Percentiles rank a stretch among this genome's conserved stretches.
Conservation (phyloP, 805 yeast genomes). For the Cyberlindnera veronae region DNA sequence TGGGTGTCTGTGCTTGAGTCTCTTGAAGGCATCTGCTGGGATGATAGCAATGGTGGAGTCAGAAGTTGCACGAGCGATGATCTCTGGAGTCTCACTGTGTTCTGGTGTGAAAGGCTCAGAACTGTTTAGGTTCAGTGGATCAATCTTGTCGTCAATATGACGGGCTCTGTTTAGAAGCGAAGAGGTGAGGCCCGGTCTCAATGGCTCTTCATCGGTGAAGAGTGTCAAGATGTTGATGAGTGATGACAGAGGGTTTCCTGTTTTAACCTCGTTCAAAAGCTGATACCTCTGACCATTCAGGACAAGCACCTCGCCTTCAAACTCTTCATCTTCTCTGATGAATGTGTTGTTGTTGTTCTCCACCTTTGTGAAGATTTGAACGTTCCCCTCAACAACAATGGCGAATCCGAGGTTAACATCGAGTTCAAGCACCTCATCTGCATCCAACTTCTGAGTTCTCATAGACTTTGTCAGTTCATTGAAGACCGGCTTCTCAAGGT, state of each 20-base stretch:
- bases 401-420: constrained; percentile 82
- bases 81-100: constrained; percentile 15
- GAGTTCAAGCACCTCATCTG: constrained; percentile 71
- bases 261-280: constrained; percentile 71
- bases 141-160: constrained; percentile 13
- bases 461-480: constrained; percentile 89
- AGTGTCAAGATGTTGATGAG: constrained; percentile 74
- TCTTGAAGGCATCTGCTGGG: constrained; percentile 77
- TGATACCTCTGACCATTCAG: constrained; percentile 65
- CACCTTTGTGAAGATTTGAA: constrained; percentile 70
- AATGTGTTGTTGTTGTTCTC: constrained; percentile 24
- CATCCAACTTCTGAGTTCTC: constrained; percentile 79
- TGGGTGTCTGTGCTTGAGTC: constrained; percentile 73
- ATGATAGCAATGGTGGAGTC: constrained; percentile 88
- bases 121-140: constrained; percentile 18
- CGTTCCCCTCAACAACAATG: constrained; percentile 87
- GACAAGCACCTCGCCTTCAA: constrained; percentile 33
- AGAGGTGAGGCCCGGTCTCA: constrained; percentile 4
- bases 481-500: constrained; percentile 83
- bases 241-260: constrained; percentile 84
- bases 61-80: constrained; percentile 71
- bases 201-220: constrained; percentile 46
- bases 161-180: constrained; percentile 1
- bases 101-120: not conserved
- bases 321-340: constrained; percentile 22